These are phyloP conservation scores for Bipolaris sorokiniana DNA, from an alignment of 2,329 filamentous ascomycete species.

Conservation along the genomic window DNA sequence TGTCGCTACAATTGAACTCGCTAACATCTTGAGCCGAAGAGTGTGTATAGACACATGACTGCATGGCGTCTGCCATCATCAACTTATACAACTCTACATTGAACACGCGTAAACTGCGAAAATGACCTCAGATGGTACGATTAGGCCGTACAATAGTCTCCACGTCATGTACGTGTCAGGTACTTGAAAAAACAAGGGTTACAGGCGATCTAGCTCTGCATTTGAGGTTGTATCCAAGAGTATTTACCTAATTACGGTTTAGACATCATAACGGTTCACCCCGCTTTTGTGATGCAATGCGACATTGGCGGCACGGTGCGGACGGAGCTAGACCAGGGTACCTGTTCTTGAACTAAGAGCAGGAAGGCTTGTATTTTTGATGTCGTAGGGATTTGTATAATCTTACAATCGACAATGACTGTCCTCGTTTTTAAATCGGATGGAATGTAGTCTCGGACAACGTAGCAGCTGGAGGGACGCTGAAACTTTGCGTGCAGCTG, in stretches of 20 bases:
- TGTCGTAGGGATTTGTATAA: not conserved
- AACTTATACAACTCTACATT: conserved; percentile 10
- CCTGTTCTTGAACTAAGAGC: not conserved
- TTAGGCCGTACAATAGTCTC: conserved; percentile 19
- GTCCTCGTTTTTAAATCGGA: not conserved
- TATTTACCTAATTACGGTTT: conserved; percentile 7
- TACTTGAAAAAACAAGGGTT: conserved; percentile 14
- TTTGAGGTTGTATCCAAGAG: conserved; percentile 6
- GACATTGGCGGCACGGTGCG: conserved; percentile 5
- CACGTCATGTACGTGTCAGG: conserved; percentile 35
- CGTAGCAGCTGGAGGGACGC: not conserved
- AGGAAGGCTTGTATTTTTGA: not conserved
- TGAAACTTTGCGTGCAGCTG: not conserved
- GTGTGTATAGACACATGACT: not conserved
- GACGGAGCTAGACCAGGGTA: not conserved
- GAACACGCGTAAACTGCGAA: conserved; percentile 5
- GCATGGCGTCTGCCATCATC: not conserved
- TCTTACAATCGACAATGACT: not conserved
- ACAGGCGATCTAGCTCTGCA: conserved; percentile 5
- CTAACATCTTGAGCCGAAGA: conserved; percentile 1
- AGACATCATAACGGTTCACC: conserved; percentile 2
- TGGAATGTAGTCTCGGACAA: not conserved
- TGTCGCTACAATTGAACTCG: conserved; percentile 8
- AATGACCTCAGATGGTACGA: conserved; percentile 18
- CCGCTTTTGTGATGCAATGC: conserved; percentile 13